Conservation (phyloP, 2,329 filamentous ascomycete species). For the Apiospora marii region DNA sequence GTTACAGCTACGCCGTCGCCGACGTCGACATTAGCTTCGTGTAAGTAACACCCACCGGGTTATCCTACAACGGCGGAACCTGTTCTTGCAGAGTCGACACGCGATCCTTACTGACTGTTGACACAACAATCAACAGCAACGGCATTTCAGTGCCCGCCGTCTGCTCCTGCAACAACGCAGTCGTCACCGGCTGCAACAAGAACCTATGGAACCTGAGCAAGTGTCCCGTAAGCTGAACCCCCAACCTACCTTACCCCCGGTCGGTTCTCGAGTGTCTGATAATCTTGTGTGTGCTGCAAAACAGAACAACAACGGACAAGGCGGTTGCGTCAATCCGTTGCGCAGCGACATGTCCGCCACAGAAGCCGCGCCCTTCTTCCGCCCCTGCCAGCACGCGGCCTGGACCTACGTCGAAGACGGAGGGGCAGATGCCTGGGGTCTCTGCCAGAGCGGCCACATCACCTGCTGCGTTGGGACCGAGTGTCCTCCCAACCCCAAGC, state of each 20-base stretch:
- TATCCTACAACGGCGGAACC: background rate
- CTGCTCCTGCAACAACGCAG: slow-evolving; percentile 30
- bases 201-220: slow-evolving; percentile 29
- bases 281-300: background rate
- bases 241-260: too few species aligned
- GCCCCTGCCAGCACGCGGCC: slow-evolving; percentile 33
- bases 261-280: background rate
- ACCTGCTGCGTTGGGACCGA: slow-evolving; percentile 31
- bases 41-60: slow-evolving; percentile 26
- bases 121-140: slow-evolving; percentile 22
- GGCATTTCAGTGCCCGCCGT: slow-evolving; percentile 35
- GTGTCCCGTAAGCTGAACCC: slow-evolving; percentile 30
- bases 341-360: slow-evolving; percentile 24
- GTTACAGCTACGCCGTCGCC: slow-evolving; percentile 24
- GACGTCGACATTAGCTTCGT: slow-evolving; percentile 37
- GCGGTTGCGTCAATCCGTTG: slow-evolving; percentile 34
- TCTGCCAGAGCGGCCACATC: slow-evolving; percentile 33
- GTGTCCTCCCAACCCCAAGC: slow-evolving; percentile 29
- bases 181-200: slow-evolving; percentile 36
- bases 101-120: background rate
- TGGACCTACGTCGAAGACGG: slow-evolving; percentile 36
- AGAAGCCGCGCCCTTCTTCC: slow-evolving; percentile 32
- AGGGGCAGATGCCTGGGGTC: slow-evolving; percentile 32
- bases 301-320: slow-evolving; percentile 26
- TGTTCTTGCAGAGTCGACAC: background rate